phyloP scores from a whole-genome alignment of 2,329 filamentous ascomycete species.

The Colletotrichum tanaceti region DNA sequence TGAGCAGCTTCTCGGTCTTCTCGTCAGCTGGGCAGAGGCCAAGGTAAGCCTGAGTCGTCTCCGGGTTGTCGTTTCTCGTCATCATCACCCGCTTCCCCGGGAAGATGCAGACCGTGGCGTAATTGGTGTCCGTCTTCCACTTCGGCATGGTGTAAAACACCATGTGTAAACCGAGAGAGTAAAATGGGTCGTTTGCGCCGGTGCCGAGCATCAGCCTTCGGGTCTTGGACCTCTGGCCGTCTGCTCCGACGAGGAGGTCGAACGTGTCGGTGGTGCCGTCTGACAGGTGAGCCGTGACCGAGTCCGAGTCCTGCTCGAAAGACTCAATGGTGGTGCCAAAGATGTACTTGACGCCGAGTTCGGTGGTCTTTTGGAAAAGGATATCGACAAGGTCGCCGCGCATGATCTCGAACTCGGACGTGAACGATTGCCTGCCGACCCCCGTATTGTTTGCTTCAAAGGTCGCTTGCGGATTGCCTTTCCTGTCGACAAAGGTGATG shows the following conservation, averaged over 20 bases:
- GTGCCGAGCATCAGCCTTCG: conserved; percentile 55
- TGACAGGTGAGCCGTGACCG: conserved; percentile 55
- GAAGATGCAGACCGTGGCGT: conserved; percentile 27
- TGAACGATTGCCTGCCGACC: conserved; percentile 57
- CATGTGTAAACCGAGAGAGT: conserved; percentile 45
- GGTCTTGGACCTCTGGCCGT: conserved; percentile 64
- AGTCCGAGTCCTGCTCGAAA: conserved; percentile 48
- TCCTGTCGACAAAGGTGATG: conserved; percentile 56
- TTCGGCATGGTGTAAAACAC: conserved; percentile 51
- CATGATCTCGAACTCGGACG: conserved; percentile 70
- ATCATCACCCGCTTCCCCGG: conserved; percentile 24
- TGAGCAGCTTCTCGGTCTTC: conserved; percentile 12
- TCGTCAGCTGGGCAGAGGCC: conserved; percentile 22
- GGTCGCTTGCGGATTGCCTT: conserved; percentile 53
- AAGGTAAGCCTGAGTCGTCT: conserved; percentile 37
- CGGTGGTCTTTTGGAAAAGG: conserved; percentile 56
- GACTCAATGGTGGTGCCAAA: conserved; percentile 45
- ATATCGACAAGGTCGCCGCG: conserved; percentile 65
- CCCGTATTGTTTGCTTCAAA: conserved; percentile 55
- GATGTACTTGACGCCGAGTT: conserved; percentile 44
- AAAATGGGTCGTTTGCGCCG: conserved; percentile 43
- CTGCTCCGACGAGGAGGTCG: conserved; percentile 66
- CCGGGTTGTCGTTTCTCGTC: conserved; percentile 33
- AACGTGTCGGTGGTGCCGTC: conserved; percentile 57
- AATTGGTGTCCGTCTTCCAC: conserved; percentile 39